Evolutionary conservation across 1,139 yeast species (phyloP), one percentile per base, ranked within the genome.

Genomic region (Hanseniaspora sp.): DNA sequence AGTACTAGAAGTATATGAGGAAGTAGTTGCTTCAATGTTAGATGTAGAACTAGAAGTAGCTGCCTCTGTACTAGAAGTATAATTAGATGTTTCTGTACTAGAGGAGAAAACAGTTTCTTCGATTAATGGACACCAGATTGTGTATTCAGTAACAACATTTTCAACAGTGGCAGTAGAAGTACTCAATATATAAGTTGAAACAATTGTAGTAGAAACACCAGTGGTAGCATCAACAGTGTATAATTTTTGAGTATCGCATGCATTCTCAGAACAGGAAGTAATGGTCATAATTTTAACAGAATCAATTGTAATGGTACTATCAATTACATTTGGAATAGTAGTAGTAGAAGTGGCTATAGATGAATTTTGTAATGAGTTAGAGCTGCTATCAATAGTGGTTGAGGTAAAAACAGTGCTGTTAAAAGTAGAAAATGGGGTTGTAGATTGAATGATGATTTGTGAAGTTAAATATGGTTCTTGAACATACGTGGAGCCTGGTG

Each of bases 191-290:
- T 41, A 53, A 5, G 53, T 54, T 5, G 55, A 54, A 18, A 72
- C 68, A 15, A 66, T 60, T 34, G 74, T 69, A 18, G 64, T 62
- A 18, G 67, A 59, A 33, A 71, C 64, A 45, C 69, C 63, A 33
- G 71, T 63, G 11, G 65, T 59, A 8, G 23, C 28, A 18, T 18
- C 46, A 17, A 45, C 15, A 15, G 40, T 48, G 45, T 54, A 54
- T 15, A 43, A 18, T 37, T 45, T 37, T 2, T 54, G 39, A 12
- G 62, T 61, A 28, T 66, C 51, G 59, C 77, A 74, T 42, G 58
- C 66, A 55, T 69, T 57, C 53, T 67, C 62, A 2, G 64, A 57
- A 58, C 77, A 74, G 31, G 73, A 67, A 44, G 77, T 73, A 57
- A 69, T 63, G 45, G 78, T 73, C 54, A 72, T 64, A 35, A 57